A percentile compares a stretch with the other conserved stretches of the same genome.
phyloP scores from a whole-genome alignment of 1,284 basidiomycete species.

The Schizophyllum amplum region DNA sequence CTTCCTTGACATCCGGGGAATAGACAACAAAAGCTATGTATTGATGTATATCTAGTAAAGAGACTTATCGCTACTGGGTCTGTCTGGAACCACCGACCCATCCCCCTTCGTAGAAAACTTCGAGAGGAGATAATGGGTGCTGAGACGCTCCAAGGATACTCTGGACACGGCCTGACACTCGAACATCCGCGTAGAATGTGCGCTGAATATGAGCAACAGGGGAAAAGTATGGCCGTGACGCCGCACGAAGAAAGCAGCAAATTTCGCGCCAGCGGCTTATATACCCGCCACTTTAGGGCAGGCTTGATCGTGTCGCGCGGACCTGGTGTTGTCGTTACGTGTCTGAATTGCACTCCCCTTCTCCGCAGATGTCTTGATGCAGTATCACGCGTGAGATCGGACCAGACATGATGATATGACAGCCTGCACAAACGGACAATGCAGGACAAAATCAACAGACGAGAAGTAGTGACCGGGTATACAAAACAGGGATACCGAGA shows the following conservation, averaged over 20 bases:
- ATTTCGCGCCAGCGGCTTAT: conserved; percentile 20
- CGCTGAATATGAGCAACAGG: conserved; percentile 80
- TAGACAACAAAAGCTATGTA: not conserved
- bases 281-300: not conserved
- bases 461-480: not conserved
- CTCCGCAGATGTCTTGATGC: not conserved
- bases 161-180: conserved; percentile 82
- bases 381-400: not conserved
- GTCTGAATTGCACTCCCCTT: no score
- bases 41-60: no score
- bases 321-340: no score
- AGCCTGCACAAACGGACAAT: not conserved
- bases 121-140: conserved; percentile 57
- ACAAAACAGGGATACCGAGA: not conserved
- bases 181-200: conserved; percentile 55
- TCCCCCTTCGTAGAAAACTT: conserved; percentile 33
- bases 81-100: conserved; percentile 79
- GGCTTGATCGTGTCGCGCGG: not conserved
- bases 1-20: not conserved
- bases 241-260: conserved; percentile 52
- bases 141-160: conserved; percentile 67
- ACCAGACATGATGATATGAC: not conserved
- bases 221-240: conserved; percentile 65
- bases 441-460: not conserved
- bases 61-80: no score